These are phyloP conservation scores for Sicyos edulis DNA, from an alignment of 306 rosid genomes.

Conservation along the genomic window DNA sequence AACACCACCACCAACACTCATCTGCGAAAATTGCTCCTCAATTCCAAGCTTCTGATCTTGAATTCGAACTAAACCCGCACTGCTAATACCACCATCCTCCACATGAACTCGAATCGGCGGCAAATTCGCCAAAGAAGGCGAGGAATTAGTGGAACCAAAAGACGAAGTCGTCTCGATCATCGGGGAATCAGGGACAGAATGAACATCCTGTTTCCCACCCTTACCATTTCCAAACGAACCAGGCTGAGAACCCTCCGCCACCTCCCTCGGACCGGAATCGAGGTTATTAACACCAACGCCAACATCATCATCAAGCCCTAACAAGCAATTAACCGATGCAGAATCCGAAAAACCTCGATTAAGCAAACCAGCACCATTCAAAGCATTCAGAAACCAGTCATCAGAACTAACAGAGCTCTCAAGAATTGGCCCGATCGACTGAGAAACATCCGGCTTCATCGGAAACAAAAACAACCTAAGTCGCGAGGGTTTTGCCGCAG, in stretches of 20 bases:
- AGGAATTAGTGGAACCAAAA: conserved; percentile 86
- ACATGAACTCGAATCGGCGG: conserved; percentile 87
- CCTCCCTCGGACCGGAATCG: conserved; percentile 44
- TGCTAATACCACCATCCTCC: conserved; percentile 38
- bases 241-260: conserved; percentile 38
- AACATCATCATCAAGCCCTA: conserved; percentile 67
- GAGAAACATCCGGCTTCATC: conserved; percentile 59
- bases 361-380: conserved; percentile 58
- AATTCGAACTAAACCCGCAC: conserved; percentile 40
- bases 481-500: conserved; percentile 29
- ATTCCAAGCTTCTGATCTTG: conserved; percentile 79
- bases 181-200: conserved; percentile 94
- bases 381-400: conserved; percentile 75
- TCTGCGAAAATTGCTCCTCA: conserved; percentile 86
- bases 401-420: conserved; percentile 62
- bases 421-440: conserved; percentile 68
- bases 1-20: conserved; percentile 35
- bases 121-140: conserved; percentile 76
- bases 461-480: conserved; percentile 75
- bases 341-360: conserved; percentile 75
- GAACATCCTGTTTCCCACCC: conserved; percentile 69
- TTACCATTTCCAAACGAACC: conserved; percentile 59
- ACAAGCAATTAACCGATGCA: conserved; percentile 68
- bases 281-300: conserved; percentile 28
- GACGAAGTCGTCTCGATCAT: conserved; percentile 85